A percentile compares a stretch with the other conserved stretches of the same genome.
Evolutionary conservation across 768 basidiomycete genomes (phyloP).

Genomic region (Boletus vermiculosoides): DNA sequence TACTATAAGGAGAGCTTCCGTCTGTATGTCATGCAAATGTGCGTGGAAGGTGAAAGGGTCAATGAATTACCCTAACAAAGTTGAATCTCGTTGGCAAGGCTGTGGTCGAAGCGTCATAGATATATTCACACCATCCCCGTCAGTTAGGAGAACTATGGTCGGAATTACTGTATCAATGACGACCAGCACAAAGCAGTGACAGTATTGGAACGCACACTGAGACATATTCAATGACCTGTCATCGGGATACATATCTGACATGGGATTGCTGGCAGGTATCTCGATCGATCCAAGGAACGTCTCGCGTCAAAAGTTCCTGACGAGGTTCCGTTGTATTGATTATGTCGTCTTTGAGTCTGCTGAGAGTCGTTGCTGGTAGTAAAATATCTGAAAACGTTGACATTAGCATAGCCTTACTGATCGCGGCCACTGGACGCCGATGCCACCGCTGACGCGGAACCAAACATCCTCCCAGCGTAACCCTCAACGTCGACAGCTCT

Average conservation of each 20-base stretch:
- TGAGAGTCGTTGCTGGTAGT: background rate
- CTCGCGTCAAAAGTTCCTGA: background rate
- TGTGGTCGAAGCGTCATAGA: background rate
- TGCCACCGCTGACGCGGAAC: background rate
- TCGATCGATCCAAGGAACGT: background rate
- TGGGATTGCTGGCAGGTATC: background rate
- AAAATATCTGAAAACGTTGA: background rate
- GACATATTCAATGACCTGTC: background rate
- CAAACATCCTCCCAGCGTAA: background rate
- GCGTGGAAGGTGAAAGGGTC: background rate
- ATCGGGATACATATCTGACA: background rate
- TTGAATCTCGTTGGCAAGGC: background rate
- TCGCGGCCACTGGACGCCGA: constrained; percentile 10
- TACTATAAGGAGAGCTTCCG: background rate
- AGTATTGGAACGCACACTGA: background rate
- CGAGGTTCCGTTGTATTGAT: background rate
- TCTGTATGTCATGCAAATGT: background rate
- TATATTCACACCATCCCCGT: background rate
- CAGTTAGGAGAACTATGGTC: background rate
- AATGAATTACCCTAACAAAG: background rate
- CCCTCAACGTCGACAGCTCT: background rate
- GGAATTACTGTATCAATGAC: background rate
- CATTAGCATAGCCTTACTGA: constrained; percentile 8
- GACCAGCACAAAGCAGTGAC: background rate
- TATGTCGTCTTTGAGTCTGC: background rate